Evolutionary conservation across 2,329 filamentous ascomycete genomes (phyloP).

Genomic region (Alternaria sp.): DNA sequence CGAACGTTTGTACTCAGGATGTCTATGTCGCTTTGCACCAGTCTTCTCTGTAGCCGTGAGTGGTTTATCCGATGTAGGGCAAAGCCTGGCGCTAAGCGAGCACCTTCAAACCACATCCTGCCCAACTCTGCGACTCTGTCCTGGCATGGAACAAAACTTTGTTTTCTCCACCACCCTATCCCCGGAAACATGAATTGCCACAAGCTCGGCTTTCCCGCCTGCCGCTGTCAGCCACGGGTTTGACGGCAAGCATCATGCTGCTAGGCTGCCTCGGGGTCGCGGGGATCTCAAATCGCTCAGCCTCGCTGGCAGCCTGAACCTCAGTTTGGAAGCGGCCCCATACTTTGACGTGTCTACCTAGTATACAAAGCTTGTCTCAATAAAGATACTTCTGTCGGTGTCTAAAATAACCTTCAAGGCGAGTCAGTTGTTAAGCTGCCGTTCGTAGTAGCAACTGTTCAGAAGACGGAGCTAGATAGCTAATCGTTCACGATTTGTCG

Average conservation of each 20-base stretch:
- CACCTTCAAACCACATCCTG: background rate
- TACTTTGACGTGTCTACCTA: background rate
- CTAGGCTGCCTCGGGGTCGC: background rate
- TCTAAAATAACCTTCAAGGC: background rate
- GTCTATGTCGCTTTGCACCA: background rate
- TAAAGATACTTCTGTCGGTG: background rate
- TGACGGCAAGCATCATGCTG: background rate
- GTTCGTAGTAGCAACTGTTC: background rate
- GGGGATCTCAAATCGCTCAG: background rate
- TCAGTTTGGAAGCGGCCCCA: background rate
- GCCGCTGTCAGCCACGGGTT: background rate
- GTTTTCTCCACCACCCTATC: background rate
- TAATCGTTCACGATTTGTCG: no score
- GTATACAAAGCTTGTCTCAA: background rate
- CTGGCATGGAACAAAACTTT: background rate
- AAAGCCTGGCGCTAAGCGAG: background rate
- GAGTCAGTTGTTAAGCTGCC: background rate
- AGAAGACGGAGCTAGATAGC: background rate
- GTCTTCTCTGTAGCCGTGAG: background rate
- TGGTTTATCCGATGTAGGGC: background rate
- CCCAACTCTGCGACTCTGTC: background rate
- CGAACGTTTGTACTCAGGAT: background rate
- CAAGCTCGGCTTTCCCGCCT: background rate
- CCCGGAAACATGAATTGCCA: background rate
- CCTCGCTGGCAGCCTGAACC: background rate